Percentiles rank a stretch among this genome's conserved stretches.
Evolutionary conservation across 306 rosid species (phyloP).

Genomic region (Begonia peltatifolia): DNA sequence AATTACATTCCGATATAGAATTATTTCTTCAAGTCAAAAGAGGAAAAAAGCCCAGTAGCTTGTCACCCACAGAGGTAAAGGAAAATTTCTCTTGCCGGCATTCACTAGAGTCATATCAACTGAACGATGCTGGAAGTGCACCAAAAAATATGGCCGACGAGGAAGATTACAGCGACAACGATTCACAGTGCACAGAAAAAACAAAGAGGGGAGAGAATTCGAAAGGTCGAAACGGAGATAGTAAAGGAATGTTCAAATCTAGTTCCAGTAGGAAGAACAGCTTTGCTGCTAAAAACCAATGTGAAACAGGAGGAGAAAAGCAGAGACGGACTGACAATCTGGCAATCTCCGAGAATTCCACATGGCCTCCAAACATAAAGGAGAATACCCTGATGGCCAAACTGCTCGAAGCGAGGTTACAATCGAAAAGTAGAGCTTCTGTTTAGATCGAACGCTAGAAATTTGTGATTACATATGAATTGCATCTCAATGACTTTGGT

Average conservation of each 20-base stretch:
- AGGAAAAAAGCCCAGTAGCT: conserved; percentile 10
- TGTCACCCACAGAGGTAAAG: conserved; percentile 8
- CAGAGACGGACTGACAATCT: no score
- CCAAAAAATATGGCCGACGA: conserved; percentile 30
- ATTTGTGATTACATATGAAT: no score
- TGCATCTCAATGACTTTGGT: no score
- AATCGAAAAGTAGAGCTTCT: conserved; percentile 23
- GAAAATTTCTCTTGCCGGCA: conserved; percentile 29
- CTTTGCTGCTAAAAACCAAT: no score
- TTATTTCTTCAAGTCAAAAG: conserved; percentile 60
- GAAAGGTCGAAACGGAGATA: no score
- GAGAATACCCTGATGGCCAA: conserved; percentile 77
- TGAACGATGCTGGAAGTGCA: conserved; percentile 34
- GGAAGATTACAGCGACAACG: conserved; percentile 21
- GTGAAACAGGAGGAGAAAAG: no score
- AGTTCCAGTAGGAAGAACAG: no score
- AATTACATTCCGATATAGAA: conserved; percentile 61
- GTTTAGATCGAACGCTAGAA: conserved; percentile 6
- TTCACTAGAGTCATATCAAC: conserved; percentile 47
- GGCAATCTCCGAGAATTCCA: not conserved
- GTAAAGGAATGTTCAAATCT: no score
- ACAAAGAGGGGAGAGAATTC: no score
- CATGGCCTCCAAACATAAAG: conserved; percentile 46
- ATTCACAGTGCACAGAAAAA: conserved; percentile 6
- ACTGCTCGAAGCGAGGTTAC: conserved; percentile 72